A percentile compares a stretch with the other conserved stretches of the same genome.
phyloP scores from a whole-genome alignment of 2,329 filamentous ascomycete genomes.

The Stromatinia cepivora region DNA sequence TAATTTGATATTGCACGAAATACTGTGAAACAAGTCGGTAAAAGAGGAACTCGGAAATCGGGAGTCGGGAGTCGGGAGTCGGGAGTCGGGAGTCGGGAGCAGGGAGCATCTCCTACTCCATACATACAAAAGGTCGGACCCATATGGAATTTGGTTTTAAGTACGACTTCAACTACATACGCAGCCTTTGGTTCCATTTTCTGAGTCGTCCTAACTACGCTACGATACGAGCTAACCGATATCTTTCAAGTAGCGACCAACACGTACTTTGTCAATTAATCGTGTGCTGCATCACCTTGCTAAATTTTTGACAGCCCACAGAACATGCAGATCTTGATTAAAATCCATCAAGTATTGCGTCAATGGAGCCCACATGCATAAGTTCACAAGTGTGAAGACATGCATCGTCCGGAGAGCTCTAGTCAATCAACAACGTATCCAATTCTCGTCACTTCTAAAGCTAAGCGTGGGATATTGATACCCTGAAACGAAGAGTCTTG shows the following conservation, averaged over 20 bases:
- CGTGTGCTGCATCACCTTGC: background rate
- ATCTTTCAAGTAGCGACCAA: background rate
- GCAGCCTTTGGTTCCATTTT: background rate
- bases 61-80: too few relatives aligned
- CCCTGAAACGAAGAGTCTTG: conserved; percentile 3
- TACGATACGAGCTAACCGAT: background rate
- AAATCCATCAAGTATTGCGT: background rate
- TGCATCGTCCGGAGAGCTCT: background rate
- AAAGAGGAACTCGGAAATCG: background rate
- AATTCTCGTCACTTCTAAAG: background rate
- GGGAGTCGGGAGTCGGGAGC: too few relatives aligned
- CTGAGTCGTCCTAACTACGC: background rate
- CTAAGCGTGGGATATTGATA: background rate
- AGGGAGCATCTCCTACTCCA: background rate
- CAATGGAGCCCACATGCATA: background rate
- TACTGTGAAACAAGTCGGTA: background rate
- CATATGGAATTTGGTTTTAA: background rate
- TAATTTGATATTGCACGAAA: background rate
- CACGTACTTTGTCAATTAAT: background rate
- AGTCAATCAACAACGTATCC: background rate
- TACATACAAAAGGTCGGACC: background rate
- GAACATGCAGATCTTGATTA: conserved; percentile 11
- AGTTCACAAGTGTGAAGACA: conserved; percentile 7
- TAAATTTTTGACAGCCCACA: background rate
- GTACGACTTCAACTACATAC: background rate